Evolutionary conservation across 768 basidiomycete species (phyloP), one percentile per base, ranked within the genome.

Genomic region (Panus rudis): DNA sequence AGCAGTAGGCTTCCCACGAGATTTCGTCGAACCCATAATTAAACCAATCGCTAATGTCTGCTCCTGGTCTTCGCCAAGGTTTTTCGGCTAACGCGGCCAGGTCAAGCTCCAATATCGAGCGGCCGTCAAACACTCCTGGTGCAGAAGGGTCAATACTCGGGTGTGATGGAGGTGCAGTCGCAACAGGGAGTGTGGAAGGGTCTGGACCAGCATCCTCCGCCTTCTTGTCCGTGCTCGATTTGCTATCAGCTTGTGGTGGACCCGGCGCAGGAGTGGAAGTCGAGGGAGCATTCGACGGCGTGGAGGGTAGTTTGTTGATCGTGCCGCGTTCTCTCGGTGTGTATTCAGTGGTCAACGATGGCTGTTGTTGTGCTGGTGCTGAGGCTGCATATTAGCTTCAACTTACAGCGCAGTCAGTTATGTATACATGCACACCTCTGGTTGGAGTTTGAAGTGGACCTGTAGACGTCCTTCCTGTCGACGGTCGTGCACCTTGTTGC

Each of bases 1-100:
- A 84, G 53, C 84, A 88, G 56, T 94, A 99, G 31, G 82, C 83
- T 57, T 91, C 88, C 92, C 92, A 99, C 25, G 86, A 87, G 13
- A 89, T 75, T 64, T 99, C 96, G 62, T 99, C 96, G 56, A 98
- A 98, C 0, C 96, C 96, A 53, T 96, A 98, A 64, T 99, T 98
- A 66, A 99, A 99, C 86, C 92, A 99, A 67, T 97, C 93, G 52
- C 87, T 85, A 48, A 96, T 72, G 67, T 96, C 92, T 4, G 88
- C 82, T 25, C 96, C 96, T 6, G 92, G 86, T 46, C 81, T 66
- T 48, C 96, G 70, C 96, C 96, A 99, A 4, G 83, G 82, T 57
- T 94, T 94, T 48, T 90, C 86, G 7, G 73, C 65, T 69, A 85
- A 70, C 21, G 78, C 76, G 34, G 61, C 72, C 38, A 94, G 54